Conservation (phyloP, 805 yeast genomes). For the Ogataea ramenticola region DNA sequence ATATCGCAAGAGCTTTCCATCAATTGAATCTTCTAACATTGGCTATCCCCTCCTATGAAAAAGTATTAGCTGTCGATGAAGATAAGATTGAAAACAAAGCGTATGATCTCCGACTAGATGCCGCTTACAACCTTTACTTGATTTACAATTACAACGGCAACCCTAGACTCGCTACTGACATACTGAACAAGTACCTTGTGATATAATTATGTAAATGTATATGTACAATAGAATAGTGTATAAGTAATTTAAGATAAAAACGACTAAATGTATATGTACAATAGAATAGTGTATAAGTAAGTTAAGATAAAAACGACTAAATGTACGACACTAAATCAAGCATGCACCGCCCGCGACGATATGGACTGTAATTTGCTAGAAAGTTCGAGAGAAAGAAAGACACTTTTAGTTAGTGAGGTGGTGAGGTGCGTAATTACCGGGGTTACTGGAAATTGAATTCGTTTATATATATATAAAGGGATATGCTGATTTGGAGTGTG, state of each 20-base stretch:
- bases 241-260: no score
- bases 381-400: not conserved
- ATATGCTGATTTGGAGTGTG: no score
- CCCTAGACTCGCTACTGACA: constrained; percentile 47
- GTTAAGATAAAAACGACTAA: no score
- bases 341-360: no score
- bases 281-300: no score
- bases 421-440: no score
- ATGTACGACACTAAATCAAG: not conserved
- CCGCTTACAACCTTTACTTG: constrained; percentile 78
- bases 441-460: no score
- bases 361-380: not conserved
- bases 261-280: no score
- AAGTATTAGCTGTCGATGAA: constrained; percentile 44
- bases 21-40: constrained; percentile 67
- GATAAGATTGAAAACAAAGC: constrained; percentile 34
- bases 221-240: no score
- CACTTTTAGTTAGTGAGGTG: not conserved
- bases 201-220: constrained; percentile 28
- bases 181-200: constrained; percentile 58
- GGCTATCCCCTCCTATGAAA: constrained; percentile 69
- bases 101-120: constrained; percentile 57
- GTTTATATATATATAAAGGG: no score
- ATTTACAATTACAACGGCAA: constrained; percentile 78
- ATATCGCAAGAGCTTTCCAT: constrained; percentile 80